Evolutionary conservation across 495 filamentous ascomycete genomes (phyloP).

Genomic region (Aspergillus diversus): DNA sequence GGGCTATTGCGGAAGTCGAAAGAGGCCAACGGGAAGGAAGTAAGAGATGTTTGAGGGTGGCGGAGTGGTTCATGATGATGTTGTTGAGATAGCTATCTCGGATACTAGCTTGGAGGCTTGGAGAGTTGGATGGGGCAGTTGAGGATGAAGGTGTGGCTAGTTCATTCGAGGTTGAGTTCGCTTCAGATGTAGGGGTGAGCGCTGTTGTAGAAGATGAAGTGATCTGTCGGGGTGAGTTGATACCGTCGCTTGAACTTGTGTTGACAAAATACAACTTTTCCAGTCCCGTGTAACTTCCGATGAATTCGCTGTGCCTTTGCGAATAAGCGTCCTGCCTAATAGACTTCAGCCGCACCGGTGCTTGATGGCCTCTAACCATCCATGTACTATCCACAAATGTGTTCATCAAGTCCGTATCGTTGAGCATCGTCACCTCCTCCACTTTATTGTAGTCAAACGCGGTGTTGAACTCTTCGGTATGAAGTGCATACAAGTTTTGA

Average conservation of each 20-base stretch:
- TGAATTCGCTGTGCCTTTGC: slow-evolving; percentile 45
- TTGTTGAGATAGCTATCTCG: slow-evolving; percentile 49
- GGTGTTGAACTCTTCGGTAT: slow-evolving; percentile 46
- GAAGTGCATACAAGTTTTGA: slow-evolving; percentile 61
- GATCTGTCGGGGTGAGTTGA: slow-evolving; percentile 34
- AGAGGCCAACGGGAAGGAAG: slow-evolving; percentile 62
- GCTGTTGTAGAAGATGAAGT: slow-evolving; percentile 22
- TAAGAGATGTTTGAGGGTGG: slow-evolving; percentile 58
- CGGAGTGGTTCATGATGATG: slow-evolving; percentile 51
- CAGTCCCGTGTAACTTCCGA: slow-evolving; percentile 41
- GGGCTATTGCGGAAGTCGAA: slow-evolving; percentile 48
- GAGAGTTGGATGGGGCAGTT: slow-evolving; percentile 33
- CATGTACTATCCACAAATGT: slow-evolving; percentile 61
- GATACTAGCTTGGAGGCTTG: slow-evolving; percentile 33
- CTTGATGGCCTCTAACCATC: slow-evolving; percentile 35
- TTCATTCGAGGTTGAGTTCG: slow-evolving; percentile 22
- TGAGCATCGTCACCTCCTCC: slow-evolving; percentile 57
- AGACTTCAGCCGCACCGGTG: slow-evolving; percentile 37
- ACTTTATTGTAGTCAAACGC: slow-evolving; percentile 45
- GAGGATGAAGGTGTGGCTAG: slow-evolving; percentile 29
- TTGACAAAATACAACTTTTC: slow-evolving; percentile 53
- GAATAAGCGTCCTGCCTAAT: slow-evolving; percentile 47
- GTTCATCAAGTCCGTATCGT: slow-evolving; percentile 45
- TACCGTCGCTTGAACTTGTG: slow-evolving; percentile 32
- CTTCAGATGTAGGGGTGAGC: slow-evolving; percentile 36